Base-by-base conservation (phyloP, 2,329 filamentous ascomycete species). In the Aspergillus chevalieri region DNA sequence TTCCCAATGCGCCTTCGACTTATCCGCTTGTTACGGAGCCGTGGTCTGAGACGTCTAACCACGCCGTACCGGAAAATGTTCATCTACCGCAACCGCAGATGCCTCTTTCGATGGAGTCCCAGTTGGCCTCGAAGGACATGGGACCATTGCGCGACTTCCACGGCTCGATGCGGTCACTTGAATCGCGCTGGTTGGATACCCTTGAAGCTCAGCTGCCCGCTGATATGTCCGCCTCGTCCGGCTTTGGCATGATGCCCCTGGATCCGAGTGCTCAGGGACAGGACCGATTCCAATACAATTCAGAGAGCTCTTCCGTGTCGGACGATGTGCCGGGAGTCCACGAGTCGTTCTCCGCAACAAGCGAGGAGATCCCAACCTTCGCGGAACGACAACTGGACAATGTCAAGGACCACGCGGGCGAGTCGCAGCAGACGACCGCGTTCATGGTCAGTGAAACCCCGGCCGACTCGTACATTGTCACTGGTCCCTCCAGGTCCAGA, bases 221-320 rank as follows among this genome's bases (percentile, higher is more conserved):
- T 9, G 60, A 62, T 14, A 58, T 63, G 55, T 58, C 59, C 21
- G 56, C 63, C 1, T 57, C 62, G 2, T 52, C 56, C 4, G 59
- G 65, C 3, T 51, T 62, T 24, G 51, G 58, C 5, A 45, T 56
- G 9, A 43, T 53, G 3, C 50, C 58, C 7, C 61, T 58, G 24
- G 56, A 52, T 10, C 19, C 52, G 3, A 49, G 53, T 14, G 54
- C 48, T 19, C 53, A 47, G 9, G 55, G 48, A 6, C 56, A 58
- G n/a, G 66, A 69, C 3, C 54, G 53, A n/a, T 63, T 65, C 36
- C 64, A 67, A 24, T 65, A 62, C 47, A 64, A 64, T 50, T 69
- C 68, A 0, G 66, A 68, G 44, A 68, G 57, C 48, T 68, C 67
- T 21, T 70, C 68, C 0, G 62, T 66, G n/a, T 63, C 66, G 4